phyloP scores from a whole-genome alignment of 306 rosid species.

The Albizia julibrissin region DNA sequence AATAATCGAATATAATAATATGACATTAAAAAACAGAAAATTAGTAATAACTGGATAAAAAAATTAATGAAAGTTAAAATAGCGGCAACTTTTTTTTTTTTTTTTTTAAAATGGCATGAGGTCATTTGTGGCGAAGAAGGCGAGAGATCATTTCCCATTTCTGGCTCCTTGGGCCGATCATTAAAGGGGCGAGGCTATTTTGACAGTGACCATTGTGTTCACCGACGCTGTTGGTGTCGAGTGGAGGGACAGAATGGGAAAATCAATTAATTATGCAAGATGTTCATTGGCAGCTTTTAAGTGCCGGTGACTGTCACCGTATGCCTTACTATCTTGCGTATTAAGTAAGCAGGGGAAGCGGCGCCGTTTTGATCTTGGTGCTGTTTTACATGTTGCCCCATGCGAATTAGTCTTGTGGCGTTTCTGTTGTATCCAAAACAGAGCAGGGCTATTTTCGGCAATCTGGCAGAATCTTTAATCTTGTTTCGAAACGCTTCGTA shows the following conservation, averaged over 20 bases:
- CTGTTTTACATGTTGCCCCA: not conserved
- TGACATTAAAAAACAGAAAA: not conserved
- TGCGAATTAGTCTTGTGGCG: not conserved
- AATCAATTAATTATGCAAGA: not conserved
- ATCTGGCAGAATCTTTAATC: not conserved
- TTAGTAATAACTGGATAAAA: not conserved
- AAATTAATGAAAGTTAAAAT: not conserved
- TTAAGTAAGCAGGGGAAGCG: constrained; percentile 33
- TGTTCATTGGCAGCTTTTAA: constrained; percentile 8
- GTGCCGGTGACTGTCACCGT: not conserved
- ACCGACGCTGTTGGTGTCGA: constrained; percentile 20
- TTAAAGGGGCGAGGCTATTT: not conserved
- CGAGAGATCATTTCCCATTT: constrained; percentile 25
- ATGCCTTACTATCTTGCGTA: constrained; percentile 14
- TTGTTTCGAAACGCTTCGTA: constrained; percentile 43
- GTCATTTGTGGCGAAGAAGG: not conserved
- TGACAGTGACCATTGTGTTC: not conserved
- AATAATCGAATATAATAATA: not conserved
- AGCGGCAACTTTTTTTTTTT: not conserved
- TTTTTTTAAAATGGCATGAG: not conserved
- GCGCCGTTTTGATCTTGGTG: constrained; percentile 1
- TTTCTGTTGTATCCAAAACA: constrained; percentile 16
- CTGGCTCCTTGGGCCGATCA: not conserved
- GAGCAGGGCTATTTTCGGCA: constrained; percentile 36
- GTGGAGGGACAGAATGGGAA: not conserved